Percentiles rank a stretch among this genome's conserved stretches.
phyloP scores from a whole-genome alignment of 805 yeast species.

The Saccharomycopsis babjevae region DNA sequence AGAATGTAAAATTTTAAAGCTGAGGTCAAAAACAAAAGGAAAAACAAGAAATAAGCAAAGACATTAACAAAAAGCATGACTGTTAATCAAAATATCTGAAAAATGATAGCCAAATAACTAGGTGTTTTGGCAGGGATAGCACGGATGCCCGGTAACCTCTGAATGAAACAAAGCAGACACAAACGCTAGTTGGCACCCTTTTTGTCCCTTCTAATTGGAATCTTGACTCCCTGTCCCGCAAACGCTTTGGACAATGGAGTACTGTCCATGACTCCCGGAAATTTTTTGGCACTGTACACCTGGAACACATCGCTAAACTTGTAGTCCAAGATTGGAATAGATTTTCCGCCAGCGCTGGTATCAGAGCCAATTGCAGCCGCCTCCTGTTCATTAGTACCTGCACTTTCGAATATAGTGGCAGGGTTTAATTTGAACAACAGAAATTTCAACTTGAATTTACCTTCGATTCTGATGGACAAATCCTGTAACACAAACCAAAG shows the following conservation, averaged over 20 bases:
- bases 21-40: no score
- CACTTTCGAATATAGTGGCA: slow-evolving; percentile 16
- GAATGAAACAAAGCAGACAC: not conserved
- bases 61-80: no score
- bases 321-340: slow-evolving; percentile 22
- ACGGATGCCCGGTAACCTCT: not conserved
- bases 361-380: not conserved
- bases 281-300: slow-evolving; percentile 34
- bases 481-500: slow-evolving; percentile 36
- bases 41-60: no score
- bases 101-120: no score
- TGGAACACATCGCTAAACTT: slow-evolving; percentile 28
- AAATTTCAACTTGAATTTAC: slow-evolving; percentile 31
- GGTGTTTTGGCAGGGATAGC: no score
- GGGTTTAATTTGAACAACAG: slow-evolving; percentile 27
- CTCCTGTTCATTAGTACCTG: not conserved
- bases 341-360: slow-evolving; percentile 11
- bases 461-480: slow-evolving; percentile 33
- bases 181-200: slow-evolving; percentile 11
- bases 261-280: slow-evolving; percentile 36
- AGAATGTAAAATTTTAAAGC: no score
- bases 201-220: slow-evolving; percentile 30
- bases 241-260: slow-evolving; percentile 31
- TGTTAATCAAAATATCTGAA: not conserved
- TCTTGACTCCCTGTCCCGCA: slow-evolving; percentile 34